Conservation (phyloP, 352 stramenopile genomes). For the Pythium pyrilobum region DNA sequence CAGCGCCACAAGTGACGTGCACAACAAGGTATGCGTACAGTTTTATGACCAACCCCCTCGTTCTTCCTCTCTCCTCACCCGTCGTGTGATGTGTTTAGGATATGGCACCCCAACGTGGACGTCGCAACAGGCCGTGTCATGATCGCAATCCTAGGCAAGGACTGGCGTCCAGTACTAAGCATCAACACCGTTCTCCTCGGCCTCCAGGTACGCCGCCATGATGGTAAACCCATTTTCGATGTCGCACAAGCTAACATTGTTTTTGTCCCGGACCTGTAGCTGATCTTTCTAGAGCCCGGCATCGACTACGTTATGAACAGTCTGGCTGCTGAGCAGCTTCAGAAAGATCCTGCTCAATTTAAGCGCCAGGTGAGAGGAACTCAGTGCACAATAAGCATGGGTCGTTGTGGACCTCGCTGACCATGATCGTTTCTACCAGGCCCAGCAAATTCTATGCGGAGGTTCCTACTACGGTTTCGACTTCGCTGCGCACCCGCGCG, state of each 20-base stretch:
- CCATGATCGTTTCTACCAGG: slow-evolving; percentile 15
- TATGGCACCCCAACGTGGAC: slow-evolving; percentile 86
- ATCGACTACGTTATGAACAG: slow-evolving; percentile 67
- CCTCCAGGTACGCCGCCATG: slow-evolving; percentile 78
- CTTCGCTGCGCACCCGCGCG: slow-evolving; percentile 51
- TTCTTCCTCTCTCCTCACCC: background rate
- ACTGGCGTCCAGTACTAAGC: slow-evolving; percentile 80
- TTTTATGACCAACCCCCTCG: background rate
- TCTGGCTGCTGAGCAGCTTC: slow-evolving; percentile 44
- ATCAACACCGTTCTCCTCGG: slow-evolving; percentile 85
- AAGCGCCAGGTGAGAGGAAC: slow-evolving; percentile 27
- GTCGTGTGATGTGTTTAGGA: slow-evolving; percentile 24
- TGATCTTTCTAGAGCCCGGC: slow-evolving; percentile 76
- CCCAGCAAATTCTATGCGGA: slow-evolving; percentile 60
- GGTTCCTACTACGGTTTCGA: slow-evolving; percentile 57
- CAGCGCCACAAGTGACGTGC: slow-evolving; percentile 69
- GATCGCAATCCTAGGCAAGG: slow-evolving; percentile 80
- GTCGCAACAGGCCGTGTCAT: slow-evolving; percentile 70
- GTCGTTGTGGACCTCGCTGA: background rate
- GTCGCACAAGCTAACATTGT: background rate
- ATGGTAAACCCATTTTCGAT: no score
- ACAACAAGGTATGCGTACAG: slow-evolving; percentile 50
- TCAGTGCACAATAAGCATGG: no score
- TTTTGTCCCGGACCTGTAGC: slow-evolving; percentile 20
- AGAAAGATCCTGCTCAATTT: slow-evolving; percentile 40